Base-by-base conservation (phyloP, 768 basidiomycete genomes). In the Myochromella boudieri region DNA sequence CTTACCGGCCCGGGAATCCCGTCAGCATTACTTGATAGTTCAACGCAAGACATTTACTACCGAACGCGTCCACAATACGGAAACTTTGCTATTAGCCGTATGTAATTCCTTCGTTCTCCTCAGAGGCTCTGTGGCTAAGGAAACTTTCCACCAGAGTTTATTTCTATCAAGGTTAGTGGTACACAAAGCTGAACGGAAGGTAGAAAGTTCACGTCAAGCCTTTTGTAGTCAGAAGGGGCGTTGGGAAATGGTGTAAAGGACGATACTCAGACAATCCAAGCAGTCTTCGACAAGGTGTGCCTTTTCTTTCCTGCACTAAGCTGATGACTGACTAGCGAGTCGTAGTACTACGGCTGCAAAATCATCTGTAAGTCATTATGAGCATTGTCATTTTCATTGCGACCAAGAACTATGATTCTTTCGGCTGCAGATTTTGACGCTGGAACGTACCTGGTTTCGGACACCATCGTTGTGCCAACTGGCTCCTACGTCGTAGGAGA, bases 341-440 rank as follows among this genome's bases (percentile, higher is more conserved):
- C 9, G 9, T 42, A 88, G 86, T 85, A 74, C 62, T 67, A 81
- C 20, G 82, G 82, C 5, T 82, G 82, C 70, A 88, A 84, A 60
- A 84, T 91, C 54, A 84, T 91, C 34, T 91, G n/a, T n/a, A n/a
- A n/a, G n/a, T n/a, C n/a, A n/a, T n/a, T n/a, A n/a, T n/a, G n/a
- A n/a, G n/a, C n/a, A n/a, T n/a, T n/a, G n/a, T n/a, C n/a, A n/a
- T n/a, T n/a, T n/a, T n/a, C n/a, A n/a, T n/a, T n/a, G n/a, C n/a
- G n/a, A n/a, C n/a, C n/a, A n/a, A n/a, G n/a, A n/a, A n/a, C n/a
- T n/a, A n/a, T n/a, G n/a, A n/a, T n/a, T n/a, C n/a, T n/a, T n/a
- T n/a, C n/a, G n/a, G n/a, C n/a, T n/a, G n/a, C n/a, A n/a, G n/a
- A 87, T 70, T 80, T 91, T 58, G 89, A 91, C 55, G 84, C 85